These are phyloP conservation scores for Tylopilus rubrobrunneus DNA, from an alignment of 768 basidiomycete species.

Conservation along the genomic window DNA sequence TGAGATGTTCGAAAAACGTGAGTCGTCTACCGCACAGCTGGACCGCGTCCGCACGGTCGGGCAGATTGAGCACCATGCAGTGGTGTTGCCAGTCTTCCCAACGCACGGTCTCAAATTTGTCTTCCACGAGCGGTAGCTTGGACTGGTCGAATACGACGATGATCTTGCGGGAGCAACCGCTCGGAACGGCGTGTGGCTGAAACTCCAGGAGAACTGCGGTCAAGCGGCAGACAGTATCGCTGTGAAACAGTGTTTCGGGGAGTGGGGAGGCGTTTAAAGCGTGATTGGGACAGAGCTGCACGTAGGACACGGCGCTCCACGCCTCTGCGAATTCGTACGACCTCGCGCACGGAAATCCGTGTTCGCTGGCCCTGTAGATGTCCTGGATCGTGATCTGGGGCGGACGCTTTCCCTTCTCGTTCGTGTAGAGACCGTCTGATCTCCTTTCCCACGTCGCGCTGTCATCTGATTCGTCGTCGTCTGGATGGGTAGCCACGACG, in stretches of 20 bases:
- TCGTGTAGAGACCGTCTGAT: constrained; percentile 29
- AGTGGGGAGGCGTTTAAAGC: constrained; percentile 37
- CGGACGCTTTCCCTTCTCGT: constrained; percentile 30
- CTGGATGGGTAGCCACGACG: constrained; percentile 27
- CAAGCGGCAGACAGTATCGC: constrained; percentile 49
- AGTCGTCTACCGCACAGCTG: constrained; percentile 30
- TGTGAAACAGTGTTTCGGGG: constrained; percentile 51
- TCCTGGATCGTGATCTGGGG: constrained; percentile 27
- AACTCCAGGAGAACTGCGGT: constrained; percentile 42
- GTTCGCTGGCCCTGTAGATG: constrained; percentile 12
- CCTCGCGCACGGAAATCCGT: constrained; percentile 10
- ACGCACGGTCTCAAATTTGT: constrained; percentile 43
- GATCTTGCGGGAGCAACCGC: constrained; percentile 38
- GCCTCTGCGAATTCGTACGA: constrained; percentile 52
- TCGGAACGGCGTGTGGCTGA: constrained; percentile 35
- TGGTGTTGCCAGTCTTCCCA: constrained; percentile 54
- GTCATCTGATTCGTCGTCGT: constrained; percentile 32
- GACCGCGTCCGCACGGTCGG: constrained; percentile 28
- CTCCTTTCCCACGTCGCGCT: constrained; percentile 27
- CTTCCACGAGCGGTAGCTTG: constrained; percentile 42
- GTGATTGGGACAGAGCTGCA: constrained; percentile 48
- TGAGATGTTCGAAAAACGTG: constrained; percentile 29
- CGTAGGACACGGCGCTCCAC: constrained; percentile 42
- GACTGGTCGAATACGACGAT: constrained; percentile 52
- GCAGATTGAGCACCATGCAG: constrained; percentile 32